Percentiles rank a stretch among this genome's conserved stretches.
These are phyloP conservation scores for Chaetomium cochliodes DNA, from an alignment of 495 filamentous ascomycete species.

Conservation along the genomic window DNA sequence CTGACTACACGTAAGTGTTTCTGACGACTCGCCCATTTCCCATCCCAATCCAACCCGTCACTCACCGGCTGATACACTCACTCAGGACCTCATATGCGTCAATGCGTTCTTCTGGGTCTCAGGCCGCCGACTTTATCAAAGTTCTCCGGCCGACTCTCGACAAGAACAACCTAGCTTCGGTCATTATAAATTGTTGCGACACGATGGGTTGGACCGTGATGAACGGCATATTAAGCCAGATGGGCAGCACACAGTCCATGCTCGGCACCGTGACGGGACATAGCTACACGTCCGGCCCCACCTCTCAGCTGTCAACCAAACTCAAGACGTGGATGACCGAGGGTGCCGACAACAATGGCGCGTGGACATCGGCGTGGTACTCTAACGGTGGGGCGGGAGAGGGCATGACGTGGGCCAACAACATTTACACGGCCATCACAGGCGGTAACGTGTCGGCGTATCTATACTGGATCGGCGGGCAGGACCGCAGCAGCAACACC, in stretches of 20 bases:
- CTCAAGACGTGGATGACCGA: slow-evolving; percentile 53
- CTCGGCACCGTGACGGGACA: slow-evolving; percentile 49
- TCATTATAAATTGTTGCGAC: slow-evolving; percentile 54
- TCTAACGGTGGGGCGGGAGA: slow-evolving; percentile 47
- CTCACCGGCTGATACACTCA: slow-evolving; percentile 5
- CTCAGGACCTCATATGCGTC: slow-evolving; percentile 44
- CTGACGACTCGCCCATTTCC: background rate
- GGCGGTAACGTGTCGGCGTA: slow-evolving; percentile 48
- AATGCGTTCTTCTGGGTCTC: slow-evolving; percentile 46
- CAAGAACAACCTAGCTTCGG: slow-evolving; percentile 34
- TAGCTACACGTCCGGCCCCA: slow-evolving; percentile 45
- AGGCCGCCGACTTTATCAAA: slow-evolving; percentile 55
- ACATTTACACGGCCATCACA: slow-evolving; percentile 48
- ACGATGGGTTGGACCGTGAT: slow-evolving; percentile 49
- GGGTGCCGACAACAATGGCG: slow-evolving; percentile 34
- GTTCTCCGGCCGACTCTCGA: slow-evolving; percentile 48
- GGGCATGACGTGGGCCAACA: slow-evolving; percentile 56
- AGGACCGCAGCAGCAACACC: slow-evolving; percentile 35
- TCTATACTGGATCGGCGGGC: slow-evolving; percentile 55
- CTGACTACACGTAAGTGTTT: slow-evolving; percentile 36
- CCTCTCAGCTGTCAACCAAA: slow-evolving; percentile 40
- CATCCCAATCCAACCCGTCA: background rate
- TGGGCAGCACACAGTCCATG: slow-evolving; percentile 43
- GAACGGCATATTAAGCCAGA: slow-evolving; percentile 39
- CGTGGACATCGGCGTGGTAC: slow-evolving; percentile 51